Percentiles rank a stretch among this genome's conserved stretches.
Conservation (phyloP, 2,329 filamentous ascomycete genomes). For the Penicillium sp. region DNA sequence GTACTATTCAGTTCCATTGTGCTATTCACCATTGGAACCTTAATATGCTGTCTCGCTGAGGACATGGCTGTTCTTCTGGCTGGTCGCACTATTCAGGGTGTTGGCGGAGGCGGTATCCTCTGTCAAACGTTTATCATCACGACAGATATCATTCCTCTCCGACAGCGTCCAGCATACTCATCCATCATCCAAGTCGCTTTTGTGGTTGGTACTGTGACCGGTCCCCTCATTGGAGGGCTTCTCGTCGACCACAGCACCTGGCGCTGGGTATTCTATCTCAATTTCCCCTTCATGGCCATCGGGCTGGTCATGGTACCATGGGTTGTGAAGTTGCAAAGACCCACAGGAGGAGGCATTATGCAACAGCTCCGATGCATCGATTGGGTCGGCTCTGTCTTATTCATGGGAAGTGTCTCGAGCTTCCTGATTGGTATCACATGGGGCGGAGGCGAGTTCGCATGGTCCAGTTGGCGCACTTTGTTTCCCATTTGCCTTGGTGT, state of each 20-base stretch:
- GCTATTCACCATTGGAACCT: neutral
- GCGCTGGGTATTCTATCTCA: constrained; percentile 13
- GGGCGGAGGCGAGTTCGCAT: constrained; percentile 42
- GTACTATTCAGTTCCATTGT: neutral
- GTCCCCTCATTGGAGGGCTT: constrained; percentile 8
- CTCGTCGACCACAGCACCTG: constrained; percentile 7
- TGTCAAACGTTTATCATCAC: neutral
- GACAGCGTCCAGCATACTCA: neutral
- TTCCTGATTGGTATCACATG: constrained; percentile 44
- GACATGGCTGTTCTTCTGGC: neutral
- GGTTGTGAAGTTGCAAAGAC: constrained; percentile 3
- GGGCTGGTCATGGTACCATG: neutral
- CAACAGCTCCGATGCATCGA: constrained; percentile 31
- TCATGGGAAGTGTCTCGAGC: constrained; percentile 37
- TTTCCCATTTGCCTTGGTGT: constrained; percentile 38
- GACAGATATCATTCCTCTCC: neutral
- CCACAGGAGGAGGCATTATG: neutral
- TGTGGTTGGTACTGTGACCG: constrained; percentile 3
- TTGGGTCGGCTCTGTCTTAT: constrained; percentile 42
- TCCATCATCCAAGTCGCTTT: neutral
- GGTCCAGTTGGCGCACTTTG: constrained; percentile 38
- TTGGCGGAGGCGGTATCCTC: neutral
- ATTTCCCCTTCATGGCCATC: constrained; percentile 4
- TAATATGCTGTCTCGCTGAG: neutral
- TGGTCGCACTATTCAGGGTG: neutral